Evolutionary conservation across 805 yeast species (phyloP), one percentile per base, ranked within the genome.

Genomic region (Candida vaughaniae): DNA sequence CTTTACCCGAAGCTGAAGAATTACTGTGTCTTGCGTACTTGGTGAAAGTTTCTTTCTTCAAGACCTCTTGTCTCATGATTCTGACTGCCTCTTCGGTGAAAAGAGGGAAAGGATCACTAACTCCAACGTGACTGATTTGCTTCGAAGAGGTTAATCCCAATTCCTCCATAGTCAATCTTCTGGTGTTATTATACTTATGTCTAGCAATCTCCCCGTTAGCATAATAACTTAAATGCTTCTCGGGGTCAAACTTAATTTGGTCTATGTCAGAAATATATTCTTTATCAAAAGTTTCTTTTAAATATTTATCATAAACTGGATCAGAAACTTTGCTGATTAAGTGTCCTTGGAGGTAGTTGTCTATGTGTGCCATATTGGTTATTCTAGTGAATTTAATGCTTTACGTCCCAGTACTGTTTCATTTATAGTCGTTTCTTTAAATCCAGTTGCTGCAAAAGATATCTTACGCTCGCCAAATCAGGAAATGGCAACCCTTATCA

Each of bases 81-180:
- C 69, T 70, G 38, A 76, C 61, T 2, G 83, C 82, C 47, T 78
- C 82, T 20, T 75, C 74, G 1, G 81, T 76, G 57, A 78, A 78
- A 31, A 78, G 60, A 3, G 80, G 80, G 55, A 78, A 78, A 1
- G 84, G 81, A 37, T 73, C 79, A 36, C 74, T 63, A 16, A 75
- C 82, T 14, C 80, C 85, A 47, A 77, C 64, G 3, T 69, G 70
- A 16, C 78, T 67, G 36, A 78, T 73, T 51, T 75, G 80, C 40
- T 64, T 58, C 28, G 65, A 64, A 45, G 61, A 55, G 28, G 67
- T 48, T 38, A 70, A 54, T 0, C 77, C 78, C 39, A 78, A 60
- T 41, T 78, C 81, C 31, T 61, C 70, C 69, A 77, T 66, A 9
- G 66, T 60, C 34, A 60, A 33, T 36, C 66, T 51, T 31, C 64